Evolutionary conservation across 2,329 filamentous ascomycete species (phyloP).

Genomic region (Neodidymelliopsis sp.): DNA sequence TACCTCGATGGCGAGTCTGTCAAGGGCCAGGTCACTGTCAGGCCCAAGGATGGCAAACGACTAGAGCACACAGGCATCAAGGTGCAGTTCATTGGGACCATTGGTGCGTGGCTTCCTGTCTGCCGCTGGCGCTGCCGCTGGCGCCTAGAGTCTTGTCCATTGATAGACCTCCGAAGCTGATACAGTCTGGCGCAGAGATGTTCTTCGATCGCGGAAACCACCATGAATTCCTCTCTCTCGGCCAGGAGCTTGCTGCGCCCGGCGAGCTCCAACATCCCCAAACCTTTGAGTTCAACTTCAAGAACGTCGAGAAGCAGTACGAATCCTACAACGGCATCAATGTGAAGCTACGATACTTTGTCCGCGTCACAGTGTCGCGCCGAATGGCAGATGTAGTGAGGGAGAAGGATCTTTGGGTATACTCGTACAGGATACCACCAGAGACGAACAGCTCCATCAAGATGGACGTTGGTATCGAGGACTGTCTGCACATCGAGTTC

Average conservation of each 20-base stretch:
- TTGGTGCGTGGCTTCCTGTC: slow-evolving; percentile 65
- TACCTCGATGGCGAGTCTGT: slow-evolving; percentile 99
- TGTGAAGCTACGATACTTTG: slow-evolving; percentile 97
- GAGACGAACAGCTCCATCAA: slow-evolving; percentile 99
- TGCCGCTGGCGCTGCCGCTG: slow-evolving; percentile 7
- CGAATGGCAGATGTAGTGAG: slow-evolving; percentile 98
- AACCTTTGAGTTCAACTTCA: slow-evolving; percentile 99
- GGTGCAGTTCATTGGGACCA: slow-evolving; percentile 98
- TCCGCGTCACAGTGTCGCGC: slow-evolving; percentile 93
- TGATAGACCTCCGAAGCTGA: slow-evolving; percentile 17
- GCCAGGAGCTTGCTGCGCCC: slow-evolving; percentile 94
- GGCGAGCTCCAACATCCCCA: slow-evolving; percentile 98
- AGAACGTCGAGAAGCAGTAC: slow-evolving; percentile 99
- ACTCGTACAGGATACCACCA: slow-evolving; percentile 96
- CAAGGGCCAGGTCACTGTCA: slow-evolving; percentile 91
- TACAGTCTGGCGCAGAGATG: slow-evolving; percentile 73
- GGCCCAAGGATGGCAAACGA: slow-evolving; percentile 97
- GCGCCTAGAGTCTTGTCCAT: slow-evolving; percentile 1
- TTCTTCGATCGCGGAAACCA: slow-evolving; percentile 99
- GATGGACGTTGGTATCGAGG: slow-evolving; percentile 99
- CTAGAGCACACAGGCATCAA: slow-evolving; percentile 99
- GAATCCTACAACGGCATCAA: slow-evolving; percentile 99
- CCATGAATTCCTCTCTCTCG: slow-evolving; percentile 97
- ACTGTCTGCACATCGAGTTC: slow-evolving; percentile 98
- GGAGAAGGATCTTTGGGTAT: slow-evolving; percentile 99